Evolutionary conservation across 345 rosid genomes (phyloP), one percentile per base, ranked within the genome.

Genomic region (Anacardium occidentale): DNA sequence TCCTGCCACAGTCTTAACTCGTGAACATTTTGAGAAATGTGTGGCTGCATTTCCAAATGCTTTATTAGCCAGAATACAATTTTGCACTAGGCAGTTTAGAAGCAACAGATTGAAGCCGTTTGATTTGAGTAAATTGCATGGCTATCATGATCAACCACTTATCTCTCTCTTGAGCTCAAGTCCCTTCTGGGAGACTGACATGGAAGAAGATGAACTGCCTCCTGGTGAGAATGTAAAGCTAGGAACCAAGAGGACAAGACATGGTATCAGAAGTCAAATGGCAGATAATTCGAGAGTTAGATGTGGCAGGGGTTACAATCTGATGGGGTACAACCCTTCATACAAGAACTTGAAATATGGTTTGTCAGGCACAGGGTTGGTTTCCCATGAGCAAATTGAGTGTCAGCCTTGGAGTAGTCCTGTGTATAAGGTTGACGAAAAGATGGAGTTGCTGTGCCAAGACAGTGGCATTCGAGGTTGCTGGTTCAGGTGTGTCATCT

Each of bases 401-500:
- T 71, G 69, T 59, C 86, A 82, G 57, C 84, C 80, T 68, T 81
- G 77, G 80, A 65, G 60, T 66, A 67, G 61, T 66, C 77, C 74
- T 52, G 53, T 68, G 48, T 84, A 87, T 79, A 81, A 80, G 76
- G 83, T 81, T 70, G 88, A 83, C 82, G 93, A 87, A 66, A 92
- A 89, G 80, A 81, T 94, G 71, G 99, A 94, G 80, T 67, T 82
- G 71, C 77, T 92, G 64, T 89, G 97, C 87, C 99, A 89, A 85
- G 99, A 95, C 81, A 95, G 99, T 66, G 99, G 99, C 51, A 82
- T 95, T 73, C 86, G 96, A 81, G 99, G 99, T 58, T 92, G 99
- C 83, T 92, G 98, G 99, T 95, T 95, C 81, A 86, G 90, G 82
- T 90, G 98, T 82, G 88, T 91, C 20, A 78, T 92, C 81, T 68